These are phyloP conservation scores for Diaporthe sp. DNA, from an alignment of 2,329 filamentous ascomycete species.

Conservation along the genomic window DNA sequence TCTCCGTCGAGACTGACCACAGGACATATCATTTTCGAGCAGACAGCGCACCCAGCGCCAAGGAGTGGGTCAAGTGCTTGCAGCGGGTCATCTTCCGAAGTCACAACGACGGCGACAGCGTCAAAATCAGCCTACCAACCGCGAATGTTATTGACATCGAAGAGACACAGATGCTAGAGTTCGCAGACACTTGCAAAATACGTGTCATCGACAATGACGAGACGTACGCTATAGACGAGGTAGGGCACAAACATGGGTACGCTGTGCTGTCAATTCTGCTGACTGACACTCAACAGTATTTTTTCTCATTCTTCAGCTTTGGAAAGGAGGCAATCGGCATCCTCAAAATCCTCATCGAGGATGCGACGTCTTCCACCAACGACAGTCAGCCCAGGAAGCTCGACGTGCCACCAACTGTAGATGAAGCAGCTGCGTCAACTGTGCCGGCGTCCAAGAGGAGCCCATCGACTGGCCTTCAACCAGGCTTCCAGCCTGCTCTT, in stretches of 20 bases:
- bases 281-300: slow-evolving; percentile 74
- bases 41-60: slow-evolving; percentile 88
- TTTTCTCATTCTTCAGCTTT: slow-evolving; percentile 93
- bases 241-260: slow-evolving; percentile 52
- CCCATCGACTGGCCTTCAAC: slow-evolving; percentile 37
- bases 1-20: slow-evolving; percentile 85
- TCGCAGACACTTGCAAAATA: slow-evolving; percentile 94
- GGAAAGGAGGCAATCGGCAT: slow-evolving; percentile 87
- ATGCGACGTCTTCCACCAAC: slow-evolving; percentile 63
- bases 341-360: slow-evolving; percentile 79
- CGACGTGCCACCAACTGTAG: slow-evolving; percentile 23
- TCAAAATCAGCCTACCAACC: slow-evolving; percentile 94
- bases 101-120: slow-evolving; percentile 95
- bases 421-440: slow-evolving; percentile 32
- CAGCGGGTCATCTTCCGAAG: slow-evolving; percentile 96
- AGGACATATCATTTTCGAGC: slow-evolving; percentile 89
- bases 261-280: neutral
- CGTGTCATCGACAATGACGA: slow-evolving; percentile 94
- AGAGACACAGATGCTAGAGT: slow-evolving; percentile 89
- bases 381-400: slow-evolving; percentile 49
- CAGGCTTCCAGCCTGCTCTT: slow-evolving; percentile 41
- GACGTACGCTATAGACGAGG: slow-evolving; percentile 95
- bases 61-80: slow-evolving; percentile 95
- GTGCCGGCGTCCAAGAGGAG: slow-evolving; percentile 39
- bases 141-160: slow-evolving; percentile 93